phyloP scores from a whole-genome alignment of 2,329 filamentous ascomycete species.

The Neonectria punicea region DNA sequence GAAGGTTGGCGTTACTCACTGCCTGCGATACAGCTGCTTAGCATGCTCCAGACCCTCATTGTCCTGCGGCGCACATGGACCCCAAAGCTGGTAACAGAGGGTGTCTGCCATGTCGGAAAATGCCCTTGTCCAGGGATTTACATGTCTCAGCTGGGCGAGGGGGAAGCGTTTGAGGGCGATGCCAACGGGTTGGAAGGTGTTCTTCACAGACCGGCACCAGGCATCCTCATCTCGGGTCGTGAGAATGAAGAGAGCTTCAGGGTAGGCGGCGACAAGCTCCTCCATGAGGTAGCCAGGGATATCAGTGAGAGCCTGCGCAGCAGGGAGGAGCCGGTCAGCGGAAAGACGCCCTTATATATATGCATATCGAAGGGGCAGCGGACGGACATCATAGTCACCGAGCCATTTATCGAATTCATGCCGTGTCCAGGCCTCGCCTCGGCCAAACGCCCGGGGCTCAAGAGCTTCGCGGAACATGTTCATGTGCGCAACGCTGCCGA shows the following conservation, averaged over 20 bases:
- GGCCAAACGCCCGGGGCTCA: not conserved
- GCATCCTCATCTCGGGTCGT: not conserved
- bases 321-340: not conserved
- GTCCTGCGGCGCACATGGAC: conserved; percentile 2
- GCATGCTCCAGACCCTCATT: conserved; percentile 8
- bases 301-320: conserved; percentile 12
- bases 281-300: conserved; percentile 6
- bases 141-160: not conserved
- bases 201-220: conserved; percentile 1
- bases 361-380: not conserved
- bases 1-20: not conserved
- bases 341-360: not conserved
- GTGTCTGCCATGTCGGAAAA: conserved; percentile 16
- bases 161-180: conserved; percentile 6
- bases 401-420: conserved; percentile 23
- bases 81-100: not conserved
- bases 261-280: conserved; percentile 11
- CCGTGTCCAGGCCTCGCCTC: conserved; percentile 10
- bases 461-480: conserved; percentile 16
- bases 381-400: conserved; percentile 14
- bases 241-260: conserved; percentile 10
- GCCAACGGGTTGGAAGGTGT: not conserved
- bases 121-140: not conserved
- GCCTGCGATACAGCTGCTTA: not conserved
- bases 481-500: conserved; percentile 12